Percentiles rank a stretch among this genome's conserved stretches.
phyloP scores from a whole-genome alignment of 2,329 filamentous ascomycete genomes.

The Cryphonectria radicalis region DNA sequence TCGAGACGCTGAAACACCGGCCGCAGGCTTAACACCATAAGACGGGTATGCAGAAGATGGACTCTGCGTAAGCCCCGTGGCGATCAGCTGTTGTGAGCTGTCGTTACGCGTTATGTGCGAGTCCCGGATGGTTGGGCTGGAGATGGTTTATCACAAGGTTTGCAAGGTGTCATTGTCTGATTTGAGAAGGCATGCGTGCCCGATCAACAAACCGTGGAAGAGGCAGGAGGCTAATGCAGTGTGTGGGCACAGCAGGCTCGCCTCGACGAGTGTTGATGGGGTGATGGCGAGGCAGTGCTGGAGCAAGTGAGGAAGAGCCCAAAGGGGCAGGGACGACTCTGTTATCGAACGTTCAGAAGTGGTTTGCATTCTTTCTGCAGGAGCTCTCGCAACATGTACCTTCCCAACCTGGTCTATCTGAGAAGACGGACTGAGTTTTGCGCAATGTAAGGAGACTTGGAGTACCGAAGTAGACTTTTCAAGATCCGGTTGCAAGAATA shows the following conservation, averaged over 20 bases:
- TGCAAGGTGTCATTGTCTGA: conserved; percentile 2
- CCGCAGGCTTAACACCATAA: not conserved
- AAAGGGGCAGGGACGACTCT: not conserved
- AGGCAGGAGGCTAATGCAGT: not conserved
- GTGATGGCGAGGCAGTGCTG: not conserved
- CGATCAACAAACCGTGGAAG: not conserved
- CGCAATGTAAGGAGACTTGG: too few species aligned
- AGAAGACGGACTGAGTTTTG: too few species aligned
- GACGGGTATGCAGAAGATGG: not conserved
- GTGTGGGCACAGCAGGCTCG: not conserved
- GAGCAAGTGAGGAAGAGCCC: not conserved
- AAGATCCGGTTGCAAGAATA: not conserved
- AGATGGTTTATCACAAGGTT: not conserved
- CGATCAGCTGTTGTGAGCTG: conserved; percentile 3
- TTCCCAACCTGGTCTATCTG: too few species aligned
- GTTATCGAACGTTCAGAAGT: not conserved
- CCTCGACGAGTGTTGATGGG: not conserved
- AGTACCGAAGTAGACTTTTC: not conserved
- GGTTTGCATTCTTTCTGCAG: not conserved
- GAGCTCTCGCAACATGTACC: too few species aligned
- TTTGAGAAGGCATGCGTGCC: not conserved
- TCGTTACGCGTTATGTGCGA: not conserved
- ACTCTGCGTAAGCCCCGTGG: not conserved
- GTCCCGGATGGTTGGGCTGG: not conserved
- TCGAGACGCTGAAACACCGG: not conserved